A percentile compares a stretch with the other conserved stretches of the same genome.
Evolutionary conservation across 768 basidiomycete species (phyloP).

Genomic region (Suillus paluster): DNA sequence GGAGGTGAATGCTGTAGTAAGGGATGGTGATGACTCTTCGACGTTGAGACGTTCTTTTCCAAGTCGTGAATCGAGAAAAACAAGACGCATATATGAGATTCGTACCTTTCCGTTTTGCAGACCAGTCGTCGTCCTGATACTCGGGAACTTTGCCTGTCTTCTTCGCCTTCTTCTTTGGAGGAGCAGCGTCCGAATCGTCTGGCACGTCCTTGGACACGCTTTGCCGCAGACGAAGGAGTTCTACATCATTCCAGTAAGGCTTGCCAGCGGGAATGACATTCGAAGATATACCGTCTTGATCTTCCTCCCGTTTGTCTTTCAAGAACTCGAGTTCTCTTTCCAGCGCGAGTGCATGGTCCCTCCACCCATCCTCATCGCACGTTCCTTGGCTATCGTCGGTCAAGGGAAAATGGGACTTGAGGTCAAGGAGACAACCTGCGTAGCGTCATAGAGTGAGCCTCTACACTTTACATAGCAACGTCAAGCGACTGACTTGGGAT

Average conservation of each 20-base stretch:
- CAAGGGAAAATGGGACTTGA: constrained; percentile 27
- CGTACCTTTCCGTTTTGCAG: constrained; percentile 23
- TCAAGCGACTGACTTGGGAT: constrained; percentile 21
- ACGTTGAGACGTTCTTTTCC: constrained; percentile 27
- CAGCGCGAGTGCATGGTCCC: constrained; percentile 33
- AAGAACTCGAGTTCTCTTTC: constrained; percentile 27
- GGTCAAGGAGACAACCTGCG: constrained; percentile 32
- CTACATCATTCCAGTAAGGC: constrained; percentile 10
- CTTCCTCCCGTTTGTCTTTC: constrained; percentile 24
- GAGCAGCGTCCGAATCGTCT: constrained; percentile 19
- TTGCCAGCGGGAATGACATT: not conserved
- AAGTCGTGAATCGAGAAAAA: not conserved
- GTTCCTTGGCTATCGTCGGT: constrained; percentile 4
- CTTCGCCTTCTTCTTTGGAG: constrained; percentile 32
- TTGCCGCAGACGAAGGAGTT: constrained; percentile 23
- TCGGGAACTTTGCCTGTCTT: constrained; percentile 24
- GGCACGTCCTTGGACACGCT: constrained; percentile 17
- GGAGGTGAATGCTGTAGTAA: constrained; percentile 24
- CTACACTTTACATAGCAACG: not conserved
- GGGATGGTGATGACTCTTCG: constrained; percentile 26
- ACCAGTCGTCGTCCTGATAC: constrained; percentile 19
- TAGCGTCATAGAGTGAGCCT: not conserved
- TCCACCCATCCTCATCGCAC: constrained; percentile 18
- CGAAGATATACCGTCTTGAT: constrained; percentile 24
- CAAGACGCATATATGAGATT: not conserved